A percentile compares a stretch with the other conserved stretches of the same genome.
phyloP scores from a whole-genome alignment of 352 stramenopile genomes.

The Globisporangium heterothallicum region DNA sequence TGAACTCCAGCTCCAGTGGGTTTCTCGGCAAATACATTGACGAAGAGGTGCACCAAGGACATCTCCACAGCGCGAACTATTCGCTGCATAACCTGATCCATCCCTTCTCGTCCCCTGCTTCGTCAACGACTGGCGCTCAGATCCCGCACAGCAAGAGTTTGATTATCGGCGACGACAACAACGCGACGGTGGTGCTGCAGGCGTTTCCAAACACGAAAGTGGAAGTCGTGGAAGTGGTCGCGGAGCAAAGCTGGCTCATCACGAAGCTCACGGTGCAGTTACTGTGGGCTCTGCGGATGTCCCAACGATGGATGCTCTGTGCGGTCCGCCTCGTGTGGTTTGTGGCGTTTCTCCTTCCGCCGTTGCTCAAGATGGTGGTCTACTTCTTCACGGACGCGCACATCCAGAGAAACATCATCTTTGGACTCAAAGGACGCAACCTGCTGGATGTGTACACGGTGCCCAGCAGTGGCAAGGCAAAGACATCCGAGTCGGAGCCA shows the following conservation, averaged over 20 bases:
- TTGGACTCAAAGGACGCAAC: constrained; percentile 68
- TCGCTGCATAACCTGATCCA: constrained; percentile 11
- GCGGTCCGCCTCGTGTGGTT: constrained; percentile 60
- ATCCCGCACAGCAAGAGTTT: constrained; percentile 46
- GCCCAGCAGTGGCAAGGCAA: constrained; percentile 3
- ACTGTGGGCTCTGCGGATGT: constrained; percentile 64
- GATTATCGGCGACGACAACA: constrained; percentile 32
- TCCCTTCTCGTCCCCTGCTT: constrained; percentile 12
- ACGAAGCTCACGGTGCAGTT: constrained; percentile 65
- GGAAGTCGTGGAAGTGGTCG: constrained; percentile 53
- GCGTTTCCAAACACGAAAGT: constrained; percentile 33
- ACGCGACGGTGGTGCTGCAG: constrained; percentile 29
- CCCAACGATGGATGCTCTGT: constrained; percentile 65
- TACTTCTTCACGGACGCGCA: constrained; percentile 52
- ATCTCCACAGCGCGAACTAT: constrained; percentile 1
- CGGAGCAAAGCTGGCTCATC: constrained; percentile 68
- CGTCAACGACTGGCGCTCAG: constrained; percentile 6
- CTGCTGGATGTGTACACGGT: constrained; percentile 85
- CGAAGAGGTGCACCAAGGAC: constrained; percentile 25
- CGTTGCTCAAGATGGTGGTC: constrained; percentile 45
- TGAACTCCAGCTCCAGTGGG: constrained; percentile 25
- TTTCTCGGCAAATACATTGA: constrained; percentile 29
- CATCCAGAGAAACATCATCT: constrained; percentile 81
- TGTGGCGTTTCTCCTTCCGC: constrained; percentile 44
- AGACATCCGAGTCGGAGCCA: constrained; percentile 6